Percentiles rank a stretch among this genome's conserved stretches.
These are phyloP conservation scores for Boletellus ananiceps DNA, from an alignment of 768 basidiomycete species.

Conservation along the genomic window DNA sequence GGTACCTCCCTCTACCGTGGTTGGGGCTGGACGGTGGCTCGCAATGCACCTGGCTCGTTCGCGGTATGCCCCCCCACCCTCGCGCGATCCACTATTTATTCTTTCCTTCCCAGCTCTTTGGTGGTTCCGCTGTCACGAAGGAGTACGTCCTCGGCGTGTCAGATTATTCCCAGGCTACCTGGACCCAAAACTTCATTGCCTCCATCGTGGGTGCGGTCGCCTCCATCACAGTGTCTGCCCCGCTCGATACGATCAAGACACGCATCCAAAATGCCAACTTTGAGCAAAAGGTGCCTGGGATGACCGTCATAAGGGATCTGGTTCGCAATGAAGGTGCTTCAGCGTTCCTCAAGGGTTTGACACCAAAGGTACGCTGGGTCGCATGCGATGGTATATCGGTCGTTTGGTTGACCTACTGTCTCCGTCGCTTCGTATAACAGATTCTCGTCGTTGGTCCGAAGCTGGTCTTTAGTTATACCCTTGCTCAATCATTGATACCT, in stretches of 20 bases:
- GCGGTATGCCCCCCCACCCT: slow-evolving; percentile 55
- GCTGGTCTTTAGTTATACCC: slow-evolving; percentile 96
- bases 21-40: slow-evolving; percentile 98
- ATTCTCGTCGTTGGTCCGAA: slow-evolving; percentile 96
- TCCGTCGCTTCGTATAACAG: slow-evolving; percentile 35
- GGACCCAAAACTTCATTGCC: slow-evolving; percentile 95
- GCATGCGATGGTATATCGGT: not conserved
- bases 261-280: slow-evolving; percentile 99
- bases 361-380: slow-evolving; percentile 71
- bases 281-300: slow-evolving; percentile 74
- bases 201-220: slow-evolving; percentile 92
- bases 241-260: slow-evolving; percentile 94
- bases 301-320: slow-evolving; percentile 80
- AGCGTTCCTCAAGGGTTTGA: slow-evolving; percentile 95
- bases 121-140: slow-evolving; percentile 91
- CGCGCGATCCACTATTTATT: not conserved
- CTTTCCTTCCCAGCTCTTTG: slow-evolving; percentile 73
- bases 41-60: slow-evolving; percentile 94
- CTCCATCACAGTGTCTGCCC: slow-evolving; percentile 93
- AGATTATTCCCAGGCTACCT: slow-evolving; percentile 94
- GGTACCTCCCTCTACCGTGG: slow-evolving; percentile 91
- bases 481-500: slow-evolving; percentile 94
- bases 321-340: slow-evolving; percentile 77
- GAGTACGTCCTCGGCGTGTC: slow-evolving; percentile 85
- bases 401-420: not conserved